Base-by-base conservation (phyloP, 2,329 filamentous ascomycete species). In the Pseudofabraea citricarpa region DNA sequence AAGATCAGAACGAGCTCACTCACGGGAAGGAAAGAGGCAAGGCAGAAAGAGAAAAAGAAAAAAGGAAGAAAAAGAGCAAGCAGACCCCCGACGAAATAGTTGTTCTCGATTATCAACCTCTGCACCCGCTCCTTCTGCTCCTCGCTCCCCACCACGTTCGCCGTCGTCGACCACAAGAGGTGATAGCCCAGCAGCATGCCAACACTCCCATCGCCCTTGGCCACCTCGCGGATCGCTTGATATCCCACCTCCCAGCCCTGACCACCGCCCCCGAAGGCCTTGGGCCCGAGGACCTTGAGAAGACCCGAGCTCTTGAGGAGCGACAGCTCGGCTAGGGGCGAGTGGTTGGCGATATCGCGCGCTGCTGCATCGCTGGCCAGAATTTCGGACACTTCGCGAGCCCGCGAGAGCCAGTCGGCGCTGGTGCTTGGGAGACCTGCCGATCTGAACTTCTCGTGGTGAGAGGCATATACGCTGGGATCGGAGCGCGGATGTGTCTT, bases 111-210 rank as follows among this genome's bases (percentile, higher is more conserved):
- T 54, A 85, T 79, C 40, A 73, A 61, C 48, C 79, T 66, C 45
- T 81, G 72, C 1, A 70, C 60, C 15, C 72, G 72, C 12, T 81
- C 77, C 15, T 71, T 72, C 57, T 85, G 81, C 50, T 81, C 75
- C 0, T 73, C 59, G 1, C 68, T 79, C 2, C 81, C 81, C 8
- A 84, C 74, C 0, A 83, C 65, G 45, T 74, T 75, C 13, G 77
- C 77, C 0, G 75, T 83, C 0, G 71, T 77, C 0, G 74, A 78
- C 80, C 80, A 85, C 6, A 83, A 65, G 4, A 84, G 64, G 53
- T 84, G 79, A 51, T 84, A 84, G 1, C 77, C 80, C 0, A 84
- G 66, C 0, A 85, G 68, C 79, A 83, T 82, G 2, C 80, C 81
- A 23, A 85, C 66, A 1, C 76, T 81, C 69, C 80, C 81, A 58